phyloP scores from a whole-genome alignment of 805 yeast species.

The Kuraishia piskuri region DNA sequence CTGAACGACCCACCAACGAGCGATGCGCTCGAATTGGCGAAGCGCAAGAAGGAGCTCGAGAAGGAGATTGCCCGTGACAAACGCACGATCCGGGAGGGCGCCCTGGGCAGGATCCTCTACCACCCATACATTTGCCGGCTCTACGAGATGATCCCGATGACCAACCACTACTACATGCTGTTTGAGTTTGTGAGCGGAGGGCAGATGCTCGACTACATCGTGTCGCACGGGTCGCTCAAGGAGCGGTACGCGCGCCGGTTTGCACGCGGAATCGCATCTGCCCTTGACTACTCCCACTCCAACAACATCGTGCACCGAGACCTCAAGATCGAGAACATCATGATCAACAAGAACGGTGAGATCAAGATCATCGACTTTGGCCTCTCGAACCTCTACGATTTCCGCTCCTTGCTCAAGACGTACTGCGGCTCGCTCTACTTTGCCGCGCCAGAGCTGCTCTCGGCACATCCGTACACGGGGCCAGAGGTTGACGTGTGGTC shows the following conservation, averaged over 20 bases:
- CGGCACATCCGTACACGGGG: conserved; percentile 88
- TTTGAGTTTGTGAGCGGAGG: conserved; percentile 96
- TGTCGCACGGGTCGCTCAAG: conserved; percentile 88
- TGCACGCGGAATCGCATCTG: conserved; percentile 90
- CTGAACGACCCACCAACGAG: conserved; percentile 59
- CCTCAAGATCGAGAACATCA: conserved; percentile 89
- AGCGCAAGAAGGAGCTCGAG: conserved; percentile 61
- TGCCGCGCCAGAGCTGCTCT: conserved; percentile 95
- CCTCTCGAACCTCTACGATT: conserved; percentile 75
- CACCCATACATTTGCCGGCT: conserved; percentile 90
- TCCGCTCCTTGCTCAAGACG: conserved; percentile 68
- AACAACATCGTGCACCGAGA: conserved; percentile 97
- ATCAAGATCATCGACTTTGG: conserved; percentile 96
- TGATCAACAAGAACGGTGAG: conserved; percentile 90
- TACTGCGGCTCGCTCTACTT: conserved; percentile 96
- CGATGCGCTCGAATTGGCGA: conserved; percentile 46
- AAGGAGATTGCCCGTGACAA: conserved; percentile 85
- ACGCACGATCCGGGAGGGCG: conserved; percentile 92
- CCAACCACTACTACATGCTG: conserved; percentile 92
- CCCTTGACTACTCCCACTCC: conserved; percentile 87
- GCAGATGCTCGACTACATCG: conserved; percentile 94
- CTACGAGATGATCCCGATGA: conserved; percentile 93
- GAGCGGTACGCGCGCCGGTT: conserved; percentile 92
- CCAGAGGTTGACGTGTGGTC: conserved; percentile 99
- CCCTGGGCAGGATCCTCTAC: conserved; percentile 78